phyloP scores from a whole-genome alignment of 148 eudicot genomes.

The Rhododendron mucronatum region DNA sequence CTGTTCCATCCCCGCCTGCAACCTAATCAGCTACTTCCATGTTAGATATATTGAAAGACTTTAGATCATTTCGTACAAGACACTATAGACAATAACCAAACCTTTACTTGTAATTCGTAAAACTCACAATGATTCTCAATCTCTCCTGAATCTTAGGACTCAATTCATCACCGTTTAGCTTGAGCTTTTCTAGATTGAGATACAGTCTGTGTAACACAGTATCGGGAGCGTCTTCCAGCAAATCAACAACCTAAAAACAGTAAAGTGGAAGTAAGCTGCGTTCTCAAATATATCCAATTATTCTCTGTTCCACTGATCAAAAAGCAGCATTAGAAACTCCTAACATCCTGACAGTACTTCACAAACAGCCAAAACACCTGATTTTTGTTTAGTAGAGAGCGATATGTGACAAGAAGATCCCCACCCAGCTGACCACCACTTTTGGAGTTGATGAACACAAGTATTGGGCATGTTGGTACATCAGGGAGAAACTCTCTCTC shows the following conservation, averaged over 20 bases:
- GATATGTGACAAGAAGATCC: constrained; percentile 71
- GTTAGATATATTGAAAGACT: not conserved
- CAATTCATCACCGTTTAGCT: constrained; percentile 50
- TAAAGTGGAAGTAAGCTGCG: not conserved
- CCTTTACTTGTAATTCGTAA: not conserved
- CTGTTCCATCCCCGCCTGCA: constrained; percentile 99
- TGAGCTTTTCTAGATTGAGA: constrained; percentile 71
- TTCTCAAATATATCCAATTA: not conserved
- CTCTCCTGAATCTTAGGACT: constrained; percentile 59
- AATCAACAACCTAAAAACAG: constrained; percentile 51
- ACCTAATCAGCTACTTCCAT: constrained; percentile 45
- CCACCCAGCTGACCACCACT: constrained; percentile 99
- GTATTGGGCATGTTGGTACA: constrained; percentile 61
- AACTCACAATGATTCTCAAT: constrained; percentile 57
- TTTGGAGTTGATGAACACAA: constrained; percentile 84
- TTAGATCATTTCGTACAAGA: not conserved
- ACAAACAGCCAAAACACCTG: constrained; percentile 42
- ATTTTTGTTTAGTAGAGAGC: constrained; percentile 55
- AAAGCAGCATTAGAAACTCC: not conserved
- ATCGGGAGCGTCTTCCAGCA: constrained; percentile 82
- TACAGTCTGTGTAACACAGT: constrained; percentile 50
- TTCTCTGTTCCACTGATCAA: not conserved
- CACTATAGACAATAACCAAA: not conserved
- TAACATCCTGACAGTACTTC: not conserved
- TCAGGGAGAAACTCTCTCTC: constrained; percentile 24